Percentiles rank a stretch among this genome's conserved stretches.
Conservation (phyloP, 2,329 filamentous ascomycete species). For the Colletotrichum chlorophyti region DNA sequence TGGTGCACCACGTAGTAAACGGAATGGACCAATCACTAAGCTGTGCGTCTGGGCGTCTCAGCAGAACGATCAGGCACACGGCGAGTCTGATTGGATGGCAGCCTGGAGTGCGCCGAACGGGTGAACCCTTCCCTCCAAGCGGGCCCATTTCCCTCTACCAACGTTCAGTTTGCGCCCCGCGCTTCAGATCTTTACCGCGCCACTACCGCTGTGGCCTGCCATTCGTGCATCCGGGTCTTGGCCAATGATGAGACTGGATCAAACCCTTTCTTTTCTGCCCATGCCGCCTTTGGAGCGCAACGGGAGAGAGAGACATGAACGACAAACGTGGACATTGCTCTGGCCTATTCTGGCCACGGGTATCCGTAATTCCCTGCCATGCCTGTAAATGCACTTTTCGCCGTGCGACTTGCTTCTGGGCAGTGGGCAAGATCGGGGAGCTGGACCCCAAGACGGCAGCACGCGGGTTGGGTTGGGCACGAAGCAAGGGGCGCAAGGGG, state of each 20-base stretch:
- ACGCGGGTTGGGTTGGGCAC: not conserved
- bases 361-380: too few relatives aligned
- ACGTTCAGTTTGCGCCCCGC: conserved; percentile 21
- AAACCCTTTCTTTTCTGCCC: conserved; percentile 11
- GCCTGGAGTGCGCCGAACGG: conserved; percentile 13
- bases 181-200: conserved; percentile 29
- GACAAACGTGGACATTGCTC: too few relatives aligned
- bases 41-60: not conserved
- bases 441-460: conserved; percentile 16
- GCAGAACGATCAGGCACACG: conserved; percentile 14
- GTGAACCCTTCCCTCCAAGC: not conserved
- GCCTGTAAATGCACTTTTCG: too few relatives aligned
- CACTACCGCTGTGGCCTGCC: conserved; percentile 23
- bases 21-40: conserved; percentile 11
- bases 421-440: conserved; percentile 3
- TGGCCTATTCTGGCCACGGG: not conserved
- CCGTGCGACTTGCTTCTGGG: not conserved
- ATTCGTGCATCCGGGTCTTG: conserved; percentile 24
- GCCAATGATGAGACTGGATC: conserved; percentile 26
- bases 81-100: conserved; percentile 11
- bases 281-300: conserved; percentile 9
- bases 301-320: not conserved
- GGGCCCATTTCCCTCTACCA: not conserved
- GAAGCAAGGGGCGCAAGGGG: conserved; percentile 18
- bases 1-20: conserved; percentile 6